These are phyloP conservation scores for Sphenostylis stenocarpa DNA, from an alignment of 306 rosid genomes.

Conservation along the genomic window DNA sequence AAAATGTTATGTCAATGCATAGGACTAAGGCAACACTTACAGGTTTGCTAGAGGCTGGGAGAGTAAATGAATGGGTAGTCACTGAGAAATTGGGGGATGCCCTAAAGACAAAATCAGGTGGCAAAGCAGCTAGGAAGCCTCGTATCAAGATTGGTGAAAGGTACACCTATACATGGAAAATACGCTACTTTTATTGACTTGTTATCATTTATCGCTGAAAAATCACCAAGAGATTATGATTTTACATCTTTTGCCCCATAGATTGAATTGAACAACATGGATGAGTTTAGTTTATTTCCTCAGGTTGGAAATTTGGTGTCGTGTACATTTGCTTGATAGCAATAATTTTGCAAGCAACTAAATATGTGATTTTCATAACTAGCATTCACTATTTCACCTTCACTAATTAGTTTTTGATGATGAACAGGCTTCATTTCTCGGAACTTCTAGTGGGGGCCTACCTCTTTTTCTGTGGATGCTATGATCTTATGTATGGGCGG, in stretches of 20 bases:
- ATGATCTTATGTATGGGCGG: constrained; percentile 71
- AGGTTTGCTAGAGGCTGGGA: constrained; percentile 82
- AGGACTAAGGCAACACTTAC: constrained; percentile 86
- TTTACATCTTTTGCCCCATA: no score
- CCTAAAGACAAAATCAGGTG: constrained; percentile 61
- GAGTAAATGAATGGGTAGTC: constrained; percentile 92
- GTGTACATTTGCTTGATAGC: background rate
- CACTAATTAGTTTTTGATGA: constrained; percentile 27
- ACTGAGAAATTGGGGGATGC: constrained; percentile 95
- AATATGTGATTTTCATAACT: background rate
- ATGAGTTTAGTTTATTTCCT: constrained; percentile 1
- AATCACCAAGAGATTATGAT: no score
- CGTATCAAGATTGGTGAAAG: constrained; percentile 60
- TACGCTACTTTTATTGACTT: background rate
- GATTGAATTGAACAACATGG: background rate
- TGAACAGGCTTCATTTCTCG: constrained; percentile 65
- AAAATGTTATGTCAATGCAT: constrained; percentile 94
- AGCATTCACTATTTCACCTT: constrained; percentile 8
- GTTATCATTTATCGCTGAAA: background rate
- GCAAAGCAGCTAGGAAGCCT: constrained; percentile 59
- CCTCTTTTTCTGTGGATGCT: constrained; percentile 81
- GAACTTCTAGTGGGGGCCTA: constrained; percentile 78
- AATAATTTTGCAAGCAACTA: background rate
- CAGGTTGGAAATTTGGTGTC: background rate
- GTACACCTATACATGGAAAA: constrained; percentile 19